Conservation (phyloP, 441 rosid species). For the Mallotus japonicus region DNA sequence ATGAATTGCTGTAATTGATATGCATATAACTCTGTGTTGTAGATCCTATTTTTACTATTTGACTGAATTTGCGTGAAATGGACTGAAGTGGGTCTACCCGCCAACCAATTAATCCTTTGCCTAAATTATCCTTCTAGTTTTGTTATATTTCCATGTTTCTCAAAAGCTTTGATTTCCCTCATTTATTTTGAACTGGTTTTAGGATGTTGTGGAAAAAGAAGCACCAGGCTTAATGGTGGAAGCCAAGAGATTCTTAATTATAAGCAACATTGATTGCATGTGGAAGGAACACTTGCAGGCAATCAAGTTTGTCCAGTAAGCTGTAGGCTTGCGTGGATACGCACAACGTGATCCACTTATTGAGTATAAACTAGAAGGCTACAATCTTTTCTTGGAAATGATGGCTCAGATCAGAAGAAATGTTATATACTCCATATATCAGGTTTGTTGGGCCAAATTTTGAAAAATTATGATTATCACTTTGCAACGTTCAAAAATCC, state of each 20-base stretch:
- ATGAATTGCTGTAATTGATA: neutral
- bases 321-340: conserved; percentile 92
- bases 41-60: neutral
- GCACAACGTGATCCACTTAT: conserved; percentile 98
- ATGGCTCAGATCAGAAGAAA: conserved; percentile 98
- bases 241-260: conserved; percentile 82
- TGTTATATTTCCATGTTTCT: neutral
- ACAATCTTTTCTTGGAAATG: conserved; percentile 93
- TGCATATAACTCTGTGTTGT: neutral
- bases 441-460: conserved; percentile 43
- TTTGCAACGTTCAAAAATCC: neutral
- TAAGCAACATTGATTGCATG: conserved; percentile 90
- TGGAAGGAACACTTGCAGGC: conserved; percentile 99
- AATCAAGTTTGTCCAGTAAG: conserved; percentile 93
- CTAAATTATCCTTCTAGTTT: neutral
- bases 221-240: conserved; percentile 91
- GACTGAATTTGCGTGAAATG: conserved; percentile 1
- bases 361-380: conserved; percentile 95
- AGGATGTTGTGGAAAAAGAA: conserved; percentile 84
- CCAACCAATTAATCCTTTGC: no score
- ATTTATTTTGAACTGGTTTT: conserved; percentile 18
- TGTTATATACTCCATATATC: conserved; percentile 94
- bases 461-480: neutral
- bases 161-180: neutral
- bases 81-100: neutral